Evolutionary conservation across 169 alveolate species (phyloP), one percentile per base, ranked within the genome.

Genomic region (Eimeria sp.): DNA sequence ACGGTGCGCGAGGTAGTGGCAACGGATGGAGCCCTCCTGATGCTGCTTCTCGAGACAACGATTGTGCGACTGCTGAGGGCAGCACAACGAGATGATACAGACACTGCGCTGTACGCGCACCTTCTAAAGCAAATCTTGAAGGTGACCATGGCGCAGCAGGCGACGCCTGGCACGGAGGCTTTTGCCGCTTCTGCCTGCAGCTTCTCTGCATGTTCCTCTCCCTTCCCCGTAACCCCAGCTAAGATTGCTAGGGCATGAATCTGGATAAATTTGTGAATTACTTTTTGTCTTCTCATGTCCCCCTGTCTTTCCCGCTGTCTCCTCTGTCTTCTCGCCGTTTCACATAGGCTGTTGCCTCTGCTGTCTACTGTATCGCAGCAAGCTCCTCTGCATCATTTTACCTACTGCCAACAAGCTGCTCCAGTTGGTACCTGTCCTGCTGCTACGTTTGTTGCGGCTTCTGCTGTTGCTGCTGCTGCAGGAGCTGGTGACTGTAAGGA

Each of bases 401-500:
- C 82, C 30, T 34, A 40, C 54, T 11, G 82, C 82, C 30, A 72
- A 72, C 82, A 49, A 0, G 54, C 51, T 72, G 82, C 54, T 30
- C 11, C 82, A 16, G 82, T 22, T n/a, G 45, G 67, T 43, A 65
- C 89, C 20, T 45, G 10, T 4, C 47, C 20, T 78, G 45, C 89
- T 78, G 63, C 65, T 47, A 13, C 89, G 45, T 16, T 47, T 51
- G 43, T 40, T 22, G 82, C 13, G 30, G 51, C 54, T 25, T 63
- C 40, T 13, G 63, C 86, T 45, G 40, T 22, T 49, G 43, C 45
- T 57, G 75, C 34, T 57, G 57, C 73, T 54, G 73, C 91, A 83
- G 91, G 91, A 54, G 73, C 73, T 83, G 34, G 73, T 83, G 72
- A 83, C 91, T 47, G 91, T 83, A 57, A 51, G 72, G 75, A 83